These are phyloP conservation scores for Sanguinoderma infundibulare DNA, from an alignment of 1,284 basidiomycete genomes.

Conservation along the genomic window DNA sequence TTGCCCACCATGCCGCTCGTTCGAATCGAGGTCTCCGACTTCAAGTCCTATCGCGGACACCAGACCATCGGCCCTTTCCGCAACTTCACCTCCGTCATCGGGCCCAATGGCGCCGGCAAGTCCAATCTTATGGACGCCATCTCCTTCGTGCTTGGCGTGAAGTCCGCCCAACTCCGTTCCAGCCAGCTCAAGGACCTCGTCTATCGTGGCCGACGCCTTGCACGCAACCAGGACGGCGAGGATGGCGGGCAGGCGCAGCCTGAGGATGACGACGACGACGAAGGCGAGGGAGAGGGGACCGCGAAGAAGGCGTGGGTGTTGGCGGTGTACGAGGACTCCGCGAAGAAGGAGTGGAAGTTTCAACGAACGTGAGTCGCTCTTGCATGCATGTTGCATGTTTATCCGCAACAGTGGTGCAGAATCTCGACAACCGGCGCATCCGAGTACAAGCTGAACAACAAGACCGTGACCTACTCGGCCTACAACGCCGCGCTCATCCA, in stretches of 20 bases:
- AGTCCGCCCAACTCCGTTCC: constrained; percentile 91
- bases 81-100: constrained; percentile 95
- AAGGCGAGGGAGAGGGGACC: constrained; percentile 74
- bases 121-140: constrained; percentile 99
- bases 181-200: constrained; percentile 95
- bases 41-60: constrained; percentile 92
- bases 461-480: constrained; percentile 78
- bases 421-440: constrained; percentile 87
- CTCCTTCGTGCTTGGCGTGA: constrained; percentile 97
- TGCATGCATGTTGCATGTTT: neutral
- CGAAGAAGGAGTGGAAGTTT: constrained; percentile 87
- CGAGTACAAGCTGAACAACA: constrained; percentile 86
- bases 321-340: constrained; percentile 84
- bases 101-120: constrained; percentile 99
- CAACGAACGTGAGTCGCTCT: constrained; percentile 78
- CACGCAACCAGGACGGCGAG: constrained; percentile 55
- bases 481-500: constrained; percentile 87
- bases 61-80: constrained; percentile 91
- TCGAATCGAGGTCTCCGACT: constrained; percentile 88
- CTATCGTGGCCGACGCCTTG: constrained; percentile 87
- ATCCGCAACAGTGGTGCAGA: constrained; percentile 44
- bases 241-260: constrained; percentile 51
- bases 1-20: constrained; percentile 71
- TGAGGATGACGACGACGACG: constrained; percentile 50
- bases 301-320: constrained; percentile 95